Conservation (phyloP, 306 rosid species). For the Morella rubra region DNA sequence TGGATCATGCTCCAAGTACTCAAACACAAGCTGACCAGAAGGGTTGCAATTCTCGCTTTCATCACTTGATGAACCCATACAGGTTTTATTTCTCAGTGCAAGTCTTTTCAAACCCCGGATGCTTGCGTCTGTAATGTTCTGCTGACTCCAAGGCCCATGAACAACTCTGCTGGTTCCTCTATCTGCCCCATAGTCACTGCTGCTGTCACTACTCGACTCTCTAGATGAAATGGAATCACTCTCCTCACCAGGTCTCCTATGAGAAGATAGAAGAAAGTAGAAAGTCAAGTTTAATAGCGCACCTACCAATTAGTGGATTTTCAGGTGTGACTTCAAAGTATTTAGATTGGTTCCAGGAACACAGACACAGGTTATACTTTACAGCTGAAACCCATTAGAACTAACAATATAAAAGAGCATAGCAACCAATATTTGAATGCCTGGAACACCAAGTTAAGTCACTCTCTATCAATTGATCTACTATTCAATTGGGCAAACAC, state of each 20-base stretch:
- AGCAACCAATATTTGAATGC: too few species aligned
- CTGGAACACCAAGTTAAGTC: not conserved
- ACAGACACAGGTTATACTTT: not conserved
- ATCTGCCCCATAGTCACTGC: slow-evolving; percentile 62
- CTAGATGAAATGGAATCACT: slow-evolving; percentile 83
- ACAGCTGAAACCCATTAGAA: not conserved
- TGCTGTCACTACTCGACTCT: slow-evolving; percentile 81
- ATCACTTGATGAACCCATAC: slow-evolving; percentile 62
- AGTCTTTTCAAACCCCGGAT: slow-evolving; percentile 46
- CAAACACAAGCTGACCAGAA: slow-evolving; percentile 62
- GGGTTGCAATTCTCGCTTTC: slow-evolving; percentile 63
- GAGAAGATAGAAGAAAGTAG: slow-evolving; percentile 27
- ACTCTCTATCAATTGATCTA: not conserved
- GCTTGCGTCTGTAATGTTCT: slow-evolving; percentile 40
- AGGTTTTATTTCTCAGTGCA: slow-evolving; percentile 43
- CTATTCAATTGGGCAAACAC: too few species aligned
- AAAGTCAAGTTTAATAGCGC: slow-evolving; percentile 1
- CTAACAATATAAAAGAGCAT: not conserved
- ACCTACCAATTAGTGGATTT: not conserved
- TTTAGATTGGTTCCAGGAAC: not conserved
- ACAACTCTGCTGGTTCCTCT: slow-evolving; percentile 39
- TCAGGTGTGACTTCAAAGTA: not conserved
- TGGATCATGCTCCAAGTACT: slow-evolving; percentile 71
- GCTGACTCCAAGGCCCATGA: slow-evolving; percentile 43
- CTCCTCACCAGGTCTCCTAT: slow-evolving; percentile 66